These are phyloP conservation scores for Gilbertella persicaria DNA, from an alignment of 371 early-diverging fungal genomes.

Conservation along the genomic window DNA sequence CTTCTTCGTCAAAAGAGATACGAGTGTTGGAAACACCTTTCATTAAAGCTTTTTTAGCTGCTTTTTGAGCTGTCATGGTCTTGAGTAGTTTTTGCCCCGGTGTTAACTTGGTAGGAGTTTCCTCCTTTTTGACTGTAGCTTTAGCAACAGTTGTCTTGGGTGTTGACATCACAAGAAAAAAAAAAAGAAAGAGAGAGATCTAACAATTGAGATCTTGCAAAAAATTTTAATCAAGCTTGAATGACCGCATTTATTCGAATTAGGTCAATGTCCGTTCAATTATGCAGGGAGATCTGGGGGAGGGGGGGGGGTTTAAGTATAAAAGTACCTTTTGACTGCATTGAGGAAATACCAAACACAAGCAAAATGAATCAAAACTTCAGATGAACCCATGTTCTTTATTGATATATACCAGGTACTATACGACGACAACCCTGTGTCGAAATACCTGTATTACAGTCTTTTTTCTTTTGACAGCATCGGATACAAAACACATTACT, in stretches of 20 bases:
- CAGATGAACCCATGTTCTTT: no score
- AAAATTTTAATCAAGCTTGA: no score
- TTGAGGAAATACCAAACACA: no score
- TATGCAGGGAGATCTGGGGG: no score
- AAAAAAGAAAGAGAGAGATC: no score
- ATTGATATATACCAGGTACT: constrained; percentile 54
- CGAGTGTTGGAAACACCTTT: constrained; percentile 20
- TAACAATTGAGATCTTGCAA: no score
- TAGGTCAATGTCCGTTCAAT: no score
- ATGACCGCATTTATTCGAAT: no score
- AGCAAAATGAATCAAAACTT: no score
- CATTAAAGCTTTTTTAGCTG: constrained; percentile 23
- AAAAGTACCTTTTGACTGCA: no score
- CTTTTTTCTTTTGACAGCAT: constrained; percentile 45
- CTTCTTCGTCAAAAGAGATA: constrained; percentile 32
- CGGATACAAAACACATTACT: constrained; percentile 46
- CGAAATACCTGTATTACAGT: constrained; percentile 49
- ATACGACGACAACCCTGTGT: constrained; percentile 50
- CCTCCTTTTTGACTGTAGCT: not conserved
- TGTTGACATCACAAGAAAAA: no score
- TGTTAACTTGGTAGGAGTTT: constrained; percentile 21
- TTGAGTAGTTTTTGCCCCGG: constrained; percentile 33
- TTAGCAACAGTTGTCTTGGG: not conserved
- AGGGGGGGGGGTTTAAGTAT: no score
- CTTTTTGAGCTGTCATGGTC: constrained; percentile 35